A percentile compares a stretch with the other conserved stretches of the same genome.
Evolutionary conservation across 208 protist genomes (phyloP).

Genomic region (Acanthamoeba castellanii): DNA sequence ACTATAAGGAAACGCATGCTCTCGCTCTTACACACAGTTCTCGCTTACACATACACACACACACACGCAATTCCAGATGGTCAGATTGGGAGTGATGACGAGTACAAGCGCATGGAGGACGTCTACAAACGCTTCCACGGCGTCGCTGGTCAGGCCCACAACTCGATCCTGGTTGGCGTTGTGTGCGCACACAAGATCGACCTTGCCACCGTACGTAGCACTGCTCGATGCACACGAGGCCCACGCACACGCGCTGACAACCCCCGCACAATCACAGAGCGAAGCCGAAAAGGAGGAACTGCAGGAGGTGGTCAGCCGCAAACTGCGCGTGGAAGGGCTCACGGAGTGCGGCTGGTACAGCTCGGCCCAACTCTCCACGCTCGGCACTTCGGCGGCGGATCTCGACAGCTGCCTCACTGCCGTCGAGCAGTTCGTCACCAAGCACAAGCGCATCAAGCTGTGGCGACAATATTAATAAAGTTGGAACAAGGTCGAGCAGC

Average conservation of each 20-base stretch:
- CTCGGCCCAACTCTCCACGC: too few species aligned
- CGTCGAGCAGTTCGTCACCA: too few species aligned
- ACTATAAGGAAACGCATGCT: background rate
- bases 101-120: conserved; percentile 15
- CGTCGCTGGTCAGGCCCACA: background rate
- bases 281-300: background rate
- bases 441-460: too few species aligned
- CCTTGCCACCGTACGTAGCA: background rate
- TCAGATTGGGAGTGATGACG: background rate
- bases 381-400: too few species aligned
- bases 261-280: background rate
- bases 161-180: background rate
- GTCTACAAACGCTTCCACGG: conserved; percentile 15
- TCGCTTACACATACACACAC: too few species aligned
- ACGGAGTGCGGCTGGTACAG: too few species aligned
- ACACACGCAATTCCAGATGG: background rate
- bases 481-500: too few species aligned
- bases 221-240: too few species aligned
- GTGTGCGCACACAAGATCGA: conserved; percentile 37
- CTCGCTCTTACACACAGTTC: background rate
- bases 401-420: too few species aligned
- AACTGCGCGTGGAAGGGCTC: too few species aligned
- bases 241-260: background rate
- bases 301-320: too few species aligned
- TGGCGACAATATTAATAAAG: too few species aligned